Base-by-base conservation (phyloP, 1,284 basidiomycete species). In the Ustilago nuda region DNA sequence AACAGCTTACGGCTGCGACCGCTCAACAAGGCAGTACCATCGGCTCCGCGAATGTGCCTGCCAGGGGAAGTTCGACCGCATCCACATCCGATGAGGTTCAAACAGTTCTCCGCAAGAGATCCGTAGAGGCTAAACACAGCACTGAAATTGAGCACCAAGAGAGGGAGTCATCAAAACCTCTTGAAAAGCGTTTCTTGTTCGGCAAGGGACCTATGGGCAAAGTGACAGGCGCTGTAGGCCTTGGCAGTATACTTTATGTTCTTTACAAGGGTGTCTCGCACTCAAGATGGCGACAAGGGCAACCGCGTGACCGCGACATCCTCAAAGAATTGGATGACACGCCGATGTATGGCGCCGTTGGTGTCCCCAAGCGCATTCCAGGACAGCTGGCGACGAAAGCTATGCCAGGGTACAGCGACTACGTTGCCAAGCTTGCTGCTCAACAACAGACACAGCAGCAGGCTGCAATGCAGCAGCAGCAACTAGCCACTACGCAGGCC, bases 321-420 rank as follows among this genome's bases (percentile, higher is more conserved):
- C 37, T 76, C 39, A 53, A 61, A 45, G 65, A 71, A 0, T 57
- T 76, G 13, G 73, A 76, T 39, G 23, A 60, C 11, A 68, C 58
- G 13, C 68, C 68, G 2, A 71, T 59, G 17, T 76, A 68, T 27
- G 73, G 73, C 30, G 73, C 73, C 11, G 73, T 76, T 2, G 73
- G 73, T 3, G 73, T 76, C 13, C 68, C 68, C 11, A 61, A 61
- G 35, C 65, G 45, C 9, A 8, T 52, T 8, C 73, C 73, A 0
- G 73, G 73, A 8, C 73, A 76, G 61, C 52, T 71, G 8, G 73
- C 73, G 4, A 64, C 61, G 8, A 65, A 67, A 27, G 73, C 64
- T 11, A 71, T 76, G 64, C 73, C 73, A 27, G 73, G 73, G 4
- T 76, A 68, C 27, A 8, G 8, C 8, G n/a, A 50, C n/a, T 71